A percentile compares a stretch with the other conserved stretches of the same genome.
phyloP scores from a whole-genome alignment of 768 basidiomycete species.

The Amanita pseudoporphyria region DNA sequence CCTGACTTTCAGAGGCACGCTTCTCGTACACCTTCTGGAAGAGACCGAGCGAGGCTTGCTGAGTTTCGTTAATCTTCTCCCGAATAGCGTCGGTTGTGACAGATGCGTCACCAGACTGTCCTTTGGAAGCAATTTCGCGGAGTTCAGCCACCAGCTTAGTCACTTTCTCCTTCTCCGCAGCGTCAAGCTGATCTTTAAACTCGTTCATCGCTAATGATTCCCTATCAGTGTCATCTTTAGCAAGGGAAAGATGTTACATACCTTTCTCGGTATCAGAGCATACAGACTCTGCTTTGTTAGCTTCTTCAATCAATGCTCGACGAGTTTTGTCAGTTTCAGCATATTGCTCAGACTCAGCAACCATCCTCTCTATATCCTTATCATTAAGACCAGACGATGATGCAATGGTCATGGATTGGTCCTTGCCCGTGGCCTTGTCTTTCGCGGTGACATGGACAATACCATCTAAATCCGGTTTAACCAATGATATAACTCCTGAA shows the following conservation, averaged over 20 bases:
- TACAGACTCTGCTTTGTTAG: constrained; percentile 94
- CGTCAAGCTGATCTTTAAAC: constrained; percentile 96
- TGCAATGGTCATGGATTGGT: constrained; percentile 95
- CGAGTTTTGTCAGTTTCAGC: constrained; percentile 91
- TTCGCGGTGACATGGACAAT: constrained; percentile 97
- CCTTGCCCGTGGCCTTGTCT: constrained; percentile 86
- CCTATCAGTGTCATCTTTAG: constrained; percentile 4
- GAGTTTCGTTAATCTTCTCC: constrained; percentile 88
- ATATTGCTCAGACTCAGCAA: constrained; percentile 86
- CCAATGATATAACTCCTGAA: not conserved
- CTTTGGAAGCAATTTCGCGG: constrained; percentile 82
- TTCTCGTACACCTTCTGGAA: constrained; percentile 99
- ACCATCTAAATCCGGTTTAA: constrained; percentile 45
- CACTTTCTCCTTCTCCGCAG: constrained; percentile 90
- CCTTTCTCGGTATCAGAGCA: constrained; percentile 94
- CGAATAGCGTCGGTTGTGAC: constrained; percentile 83
- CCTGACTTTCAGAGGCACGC: constrained; percentile 60
- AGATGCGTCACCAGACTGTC: constrained; percentile 73
- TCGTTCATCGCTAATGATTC: constrained; percentile 70
- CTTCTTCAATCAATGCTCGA: constrained; percentile 83
- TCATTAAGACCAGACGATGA: constrained; percentile 95
- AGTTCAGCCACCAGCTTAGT: constrained; percentile 79
- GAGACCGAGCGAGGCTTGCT: constrained; percentile 88
- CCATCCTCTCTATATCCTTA: constrained; percentile 97
- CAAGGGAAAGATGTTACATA: constrained; percentile 19